phyloP scores from a whole-genome alignment of 2,329 filamentous ascomycete species.

The Cladosporium oxysporum region DNA sequence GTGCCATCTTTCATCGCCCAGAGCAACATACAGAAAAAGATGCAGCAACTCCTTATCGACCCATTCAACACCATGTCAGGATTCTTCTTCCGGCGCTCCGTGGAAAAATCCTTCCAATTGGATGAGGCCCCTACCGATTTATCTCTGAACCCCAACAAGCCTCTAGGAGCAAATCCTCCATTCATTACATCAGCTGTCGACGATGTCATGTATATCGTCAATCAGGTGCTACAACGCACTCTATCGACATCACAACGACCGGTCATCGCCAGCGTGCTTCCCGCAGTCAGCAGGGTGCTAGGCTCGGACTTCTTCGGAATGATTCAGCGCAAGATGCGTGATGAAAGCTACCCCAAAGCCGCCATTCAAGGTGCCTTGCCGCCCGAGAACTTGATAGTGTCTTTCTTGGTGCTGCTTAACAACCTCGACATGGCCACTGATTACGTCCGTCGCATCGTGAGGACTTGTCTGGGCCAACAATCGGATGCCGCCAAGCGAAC shows the following conservation, averaged over 20 bases:
- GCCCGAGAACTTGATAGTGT: slow-evolving; percentile 82
- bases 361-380: slow-evolving; percentile 77
- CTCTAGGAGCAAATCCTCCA: slow-evolving; percentile 75
- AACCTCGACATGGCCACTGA: slow-evolving; percentile 91
- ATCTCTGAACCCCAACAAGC: slow-evolving; percentile 70
- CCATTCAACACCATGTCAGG: slow-evolving; percentile 92
- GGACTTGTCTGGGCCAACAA: slow-evolving; percentile 57
- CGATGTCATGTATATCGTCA: slow-evolving; percentile 99
- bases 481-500: slow-evolving; percentile 5
- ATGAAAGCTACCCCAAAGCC: slow-evolving; percentile 87
- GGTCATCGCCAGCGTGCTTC: slow-evolving; percentile 75
- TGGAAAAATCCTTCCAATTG: slow-evolving; percentile 96
- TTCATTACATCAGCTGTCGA: slow-evolving; percentile 95
- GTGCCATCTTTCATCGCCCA: slow-evolving; percentile 74
- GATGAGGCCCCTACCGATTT: slow-evolving; percentile 84
- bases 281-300: slow-evolving; percentile 76
- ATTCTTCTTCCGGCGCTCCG: slow-evolving; percentile 94
- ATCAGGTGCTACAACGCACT: slow-evolving; percentile 83
- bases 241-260: slow-evolving; percentile 81
- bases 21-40: slow-evolving; percentile 78
- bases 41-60: slow-evolving; percentile 69
- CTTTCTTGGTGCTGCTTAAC: slow-evolving; percentile 92
- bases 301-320: slow-evolving; percentile 91
- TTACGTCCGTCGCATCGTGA: slow-evolving; percentile 85
- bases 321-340: slow-evolving; percentile 96